Base-by-base conservation (phyloP, 129 eudicot genomes). In the Centella asiatica region DNA sequence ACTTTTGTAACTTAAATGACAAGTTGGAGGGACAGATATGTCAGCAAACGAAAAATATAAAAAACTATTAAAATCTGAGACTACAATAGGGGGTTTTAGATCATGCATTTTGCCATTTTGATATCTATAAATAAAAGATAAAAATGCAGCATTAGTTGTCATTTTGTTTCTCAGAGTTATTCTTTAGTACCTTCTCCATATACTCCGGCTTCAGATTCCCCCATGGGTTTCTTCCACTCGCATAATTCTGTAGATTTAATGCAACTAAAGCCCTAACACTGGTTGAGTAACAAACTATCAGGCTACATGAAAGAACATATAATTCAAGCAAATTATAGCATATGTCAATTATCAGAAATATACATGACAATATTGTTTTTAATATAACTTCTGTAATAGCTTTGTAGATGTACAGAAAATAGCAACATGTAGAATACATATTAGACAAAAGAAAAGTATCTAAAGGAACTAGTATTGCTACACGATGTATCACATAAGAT, bases 181-280 rank as follows among this genome's bases (percentile, higher is more conserved):
- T 31, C 9, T 2, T 7, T 57, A 2, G n/a, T 82, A 88, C 97
- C 90, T 82, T 89, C 61, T 89, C 90, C 60, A 85, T 54, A 69
- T 89, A 89, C 32, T 89, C 90, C 32, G 90, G 90, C 73, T 81
- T 85, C 72, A 85, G 64, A 57, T 80, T 82, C 33, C 95, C 97
- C 95, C 97, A 89, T 57, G 97, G 97, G 73, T 89, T 76, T 61
- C 97, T 80, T 71, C 97, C 97, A 63, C 97, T 89, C 66, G 89
- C 97, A 69, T 89, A 85, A 64, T 79, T 89, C 46, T 77, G 81
- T 76, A 89, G 95, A 78, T 89, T 89, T 49, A 89, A 76, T 55
- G 77, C 83, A 19, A 89, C 97, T 66, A 89, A 64, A 24, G 95
- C 83, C 77, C 97, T 85, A 65, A 89, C 81, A 76, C 95, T 89